Evolutionary conservation across 345 rosid genomes (phyloP).

Genomic region (Syzygium aqueum): DNA sequence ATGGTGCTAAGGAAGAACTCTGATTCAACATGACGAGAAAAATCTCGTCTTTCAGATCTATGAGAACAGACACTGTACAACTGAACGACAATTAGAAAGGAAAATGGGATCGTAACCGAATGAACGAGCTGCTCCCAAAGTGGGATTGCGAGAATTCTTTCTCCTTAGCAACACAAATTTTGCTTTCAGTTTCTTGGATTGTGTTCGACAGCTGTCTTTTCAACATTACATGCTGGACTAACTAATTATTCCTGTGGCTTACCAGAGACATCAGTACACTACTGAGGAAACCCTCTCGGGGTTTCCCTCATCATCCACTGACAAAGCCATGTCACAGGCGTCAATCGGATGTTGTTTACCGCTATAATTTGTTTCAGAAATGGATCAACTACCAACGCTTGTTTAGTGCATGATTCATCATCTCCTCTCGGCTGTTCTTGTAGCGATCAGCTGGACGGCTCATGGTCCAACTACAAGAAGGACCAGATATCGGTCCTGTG

Average conservation of each 20-base stretch:
- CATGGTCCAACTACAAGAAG: neutral
- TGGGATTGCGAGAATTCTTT: neutral
- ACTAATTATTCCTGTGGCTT: neutral
- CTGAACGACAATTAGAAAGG: neutral
- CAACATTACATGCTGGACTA: neutral
- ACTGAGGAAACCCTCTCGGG: neutral
- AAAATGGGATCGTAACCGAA: neutral
- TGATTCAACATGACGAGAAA: constrained; percentile 1
- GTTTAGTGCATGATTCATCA: neutral
- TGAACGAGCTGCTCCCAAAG: neutral
- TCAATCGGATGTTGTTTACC: neutral
- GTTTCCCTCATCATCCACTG: neutral
- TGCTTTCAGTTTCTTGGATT: neutral
- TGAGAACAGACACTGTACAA: neutral
- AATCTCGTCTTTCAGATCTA: neutral
- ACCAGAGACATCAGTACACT: neutral
- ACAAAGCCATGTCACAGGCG: neutral
- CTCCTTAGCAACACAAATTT: neutral
- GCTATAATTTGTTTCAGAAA: neutral
- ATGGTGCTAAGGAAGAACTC: constrained; percentile 29
- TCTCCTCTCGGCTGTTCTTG: neutral
- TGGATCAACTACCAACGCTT: neutral
- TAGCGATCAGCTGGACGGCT: neutral
- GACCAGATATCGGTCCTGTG: neutral
- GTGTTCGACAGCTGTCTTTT: neutral